Percentiles rank a stretch among this genome's conserved stretches.
These are phyloP conservation scores for Diaporthe sp. DNA, from an alignment of 2,329 filamentous ascomycete species.

Conservation along the genomic window DNA sequence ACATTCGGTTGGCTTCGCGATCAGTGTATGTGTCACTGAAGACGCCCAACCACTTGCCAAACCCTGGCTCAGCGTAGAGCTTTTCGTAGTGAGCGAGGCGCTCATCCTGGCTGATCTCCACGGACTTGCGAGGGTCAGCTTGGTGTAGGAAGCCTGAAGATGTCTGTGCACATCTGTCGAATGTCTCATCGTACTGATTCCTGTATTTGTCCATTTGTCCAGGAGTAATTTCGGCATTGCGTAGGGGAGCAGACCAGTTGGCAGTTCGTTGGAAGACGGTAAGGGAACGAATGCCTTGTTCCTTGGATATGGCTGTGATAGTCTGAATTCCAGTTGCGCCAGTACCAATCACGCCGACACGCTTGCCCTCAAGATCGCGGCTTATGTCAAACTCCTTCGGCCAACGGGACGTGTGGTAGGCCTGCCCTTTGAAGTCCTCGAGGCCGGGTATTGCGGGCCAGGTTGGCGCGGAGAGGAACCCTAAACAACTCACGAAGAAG, in stretches of 20 bases:
- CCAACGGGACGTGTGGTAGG: slow-evolving; percentile 49
- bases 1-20: slow-evolving; percentile 33
- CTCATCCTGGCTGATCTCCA: slow-evolving; percentile 37
- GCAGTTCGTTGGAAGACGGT: slow-evolving; percentile 43
- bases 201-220: slow-evolving; percentile 34
- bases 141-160: slow-evolving; percentile 33
- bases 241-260: slow-evolving; percentile 39
- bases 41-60: slow-evolving; percentile 37
- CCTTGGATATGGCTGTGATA: slow-evolving; percentile 41
- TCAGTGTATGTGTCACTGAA: slow-evolving; percentile 37
- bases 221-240: slow-evolving; percentile 24
- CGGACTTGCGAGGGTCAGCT: slow-evolving; percentile 35
- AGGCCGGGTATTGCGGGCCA: slow-evolving; percentile 51
- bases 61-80: slow-evolving; percentile 34
- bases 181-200: slow-evolving; percentile 32
- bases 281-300: slow-evolving; percentile 41
- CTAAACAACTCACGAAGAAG: slow-evolving; percentile 28
- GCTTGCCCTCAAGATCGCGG: slow-evolving; percentile 40
- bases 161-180: slow-evolving; percentile 21
- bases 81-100: slow-evolving; percentile 38
- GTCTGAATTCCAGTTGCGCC: slow-evolving; percentile 50
- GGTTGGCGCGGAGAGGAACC: slow-evolving; percentile 11
- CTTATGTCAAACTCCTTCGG: slow-evolving; percentile 43
- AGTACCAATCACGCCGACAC: slow-evolving; percentile 49
- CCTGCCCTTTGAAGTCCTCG: slow-evolving; percentile 47